These are phyloP conservation scores for Knoxdaviesia capensis DNA, from an alignment of 2,329 filamentous ascomycete genomes.

Conservation along the genomic window DNA sequence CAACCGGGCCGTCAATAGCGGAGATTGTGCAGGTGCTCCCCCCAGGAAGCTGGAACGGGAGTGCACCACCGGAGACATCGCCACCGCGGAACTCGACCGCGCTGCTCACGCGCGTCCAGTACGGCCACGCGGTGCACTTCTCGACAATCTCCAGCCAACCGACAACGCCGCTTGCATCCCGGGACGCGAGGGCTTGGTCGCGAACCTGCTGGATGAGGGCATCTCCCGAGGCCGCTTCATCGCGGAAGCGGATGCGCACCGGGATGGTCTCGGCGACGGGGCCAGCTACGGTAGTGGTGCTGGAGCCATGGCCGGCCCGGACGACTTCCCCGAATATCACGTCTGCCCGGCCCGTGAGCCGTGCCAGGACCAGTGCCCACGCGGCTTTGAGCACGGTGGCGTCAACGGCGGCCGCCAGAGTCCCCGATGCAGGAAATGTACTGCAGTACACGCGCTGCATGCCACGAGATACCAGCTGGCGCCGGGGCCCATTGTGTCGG, in stretches of 20 bases:
- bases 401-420: no score
- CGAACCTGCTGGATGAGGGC: constrained; percentile 28
- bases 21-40: neutral
- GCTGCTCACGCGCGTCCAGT: constrained; percentile 32
- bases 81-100: constrained; percentile 17
- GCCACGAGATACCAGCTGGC: no score
- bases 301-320: constrained; percentile 22
- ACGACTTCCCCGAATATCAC: constrained; percentile 35
- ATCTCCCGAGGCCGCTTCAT: constrained; percentile 21
- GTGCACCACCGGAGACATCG: neutral
- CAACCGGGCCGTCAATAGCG: constrained; percentile 17
- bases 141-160: constrained; percentile 30
- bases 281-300: constrained; percentile 30
- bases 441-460: no score
- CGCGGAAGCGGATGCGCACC: constrained; percentile 25
- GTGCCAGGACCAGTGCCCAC: constrained; percentile 34
- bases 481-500: no score
- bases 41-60: neutral
- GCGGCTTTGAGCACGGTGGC: constrained; percentile 31
- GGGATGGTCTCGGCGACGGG: constrained; percentile 26
- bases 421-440: no score
- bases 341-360: constrained; percentile 24
- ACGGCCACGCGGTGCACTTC: constrained; percentile 31
- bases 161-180: constrained; percentile 15
- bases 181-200: constrained; percentile 20